Conservation (phyloP, 192 early-diverging fungal species). For the Coemansia sp. region DNA sequence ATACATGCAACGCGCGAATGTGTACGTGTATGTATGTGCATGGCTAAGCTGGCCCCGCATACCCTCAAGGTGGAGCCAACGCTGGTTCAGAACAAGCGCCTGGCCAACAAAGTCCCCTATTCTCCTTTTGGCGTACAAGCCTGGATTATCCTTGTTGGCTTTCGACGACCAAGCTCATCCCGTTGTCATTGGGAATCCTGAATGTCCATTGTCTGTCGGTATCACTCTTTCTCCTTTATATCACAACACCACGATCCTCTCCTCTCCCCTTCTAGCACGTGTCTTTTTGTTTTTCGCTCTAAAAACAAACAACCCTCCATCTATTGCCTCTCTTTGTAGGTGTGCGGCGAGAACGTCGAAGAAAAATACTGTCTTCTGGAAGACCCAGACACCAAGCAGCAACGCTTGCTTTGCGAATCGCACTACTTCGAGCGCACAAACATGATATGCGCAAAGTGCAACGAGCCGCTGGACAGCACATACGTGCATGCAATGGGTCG, state of each 20-base stretch:
- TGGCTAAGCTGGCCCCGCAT: background rate
- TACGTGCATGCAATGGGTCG: constrained; percentile 91
- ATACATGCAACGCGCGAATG: constrained; percentile 7
- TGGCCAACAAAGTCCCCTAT: background rate
- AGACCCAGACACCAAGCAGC: constrained; percentile 32
- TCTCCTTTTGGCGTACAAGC: background rate
- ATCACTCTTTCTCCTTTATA: constrained; percentile 4
- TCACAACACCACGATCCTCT: background rate
- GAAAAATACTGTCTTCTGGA: constrained; percentile 41
- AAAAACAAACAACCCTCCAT: background rate
- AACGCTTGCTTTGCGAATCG: constrained; percentile 46
- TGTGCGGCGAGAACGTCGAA: constrained; percentile 44
- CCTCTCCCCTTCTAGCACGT: background rate
- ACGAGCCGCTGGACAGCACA: constrained; percentile 82
- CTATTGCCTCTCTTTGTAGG: constrained; percentile 9
- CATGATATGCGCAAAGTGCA: constrained; percentile 70
- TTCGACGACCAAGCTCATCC: background rate
- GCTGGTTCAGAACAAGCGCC: background rate
- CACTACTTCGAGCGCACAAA: constrained; percentile 53
- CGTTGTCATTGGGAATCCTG: constrained; percentile 3
- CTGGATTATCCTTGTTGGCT: background rate
- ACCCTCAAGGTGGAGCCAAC: background rate
- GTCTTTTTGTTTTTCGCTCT: background rate
- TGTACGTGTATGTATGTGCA: constrained; percentile 3
- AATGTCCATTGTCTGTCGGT: no score